phyloP scores from a whole-genome alignment of 176 grass and related monocot genomes.

The Aegilops bicornis region DNA sequence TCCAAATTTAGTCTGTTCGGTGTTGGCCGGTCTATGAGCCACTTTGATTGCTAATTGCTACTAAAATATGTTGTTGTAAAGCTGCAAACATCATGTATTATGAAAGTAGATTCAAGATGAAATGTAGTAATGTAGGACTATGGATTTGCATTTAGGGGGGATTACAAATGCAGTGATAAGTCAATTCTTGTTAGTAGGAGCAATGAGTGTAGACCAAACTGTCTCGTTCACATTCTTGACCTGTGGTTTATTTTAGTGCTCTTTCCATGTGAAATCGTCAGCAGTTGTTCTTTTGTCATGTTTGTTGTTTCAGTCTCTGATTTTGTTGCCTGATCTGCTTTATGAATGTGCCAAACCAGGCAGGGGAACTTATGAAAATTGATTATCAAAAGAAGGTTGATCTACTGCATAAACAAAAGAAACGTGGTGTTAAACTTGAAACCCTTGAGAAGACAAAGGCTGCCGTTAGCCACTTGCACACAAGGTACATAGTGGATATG shows the following conservation, averaged over 20 bases:
- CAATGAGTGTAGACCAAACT: constrained; percentile 17
- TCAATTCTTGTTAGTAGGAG: background rate
- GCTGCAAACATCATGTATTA: constrained; percentile 6
- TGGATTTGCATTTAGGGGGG: background rate
- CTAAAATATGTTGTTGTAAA: background rate
- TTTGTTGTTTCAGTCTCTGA: background rate
- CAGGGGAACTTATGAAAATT: constrained; percentile 93
- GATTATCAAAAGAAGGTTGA: constrained; percentile 95
- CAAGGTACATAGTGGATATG: constrained; percentile 94
- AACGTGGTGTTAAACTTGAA: constrained; percentile 68
- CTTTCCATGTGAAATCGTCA: background rate
- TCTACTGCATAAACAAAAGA: constrained; percentile 91
- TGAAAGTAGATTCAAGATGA: background rate
- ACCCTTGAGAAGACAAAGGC: constrained; percentile 90
- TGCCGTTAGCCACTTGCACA: constrained; percentile 94
- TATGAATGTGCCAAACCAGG: constrained; percentile 46
- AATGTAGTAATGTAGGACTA: background rate
- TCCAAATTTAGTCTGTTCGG: background rate
- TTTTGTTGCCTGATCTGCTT: constrained; percentile 28
- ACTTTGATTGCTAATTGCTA: background rate
- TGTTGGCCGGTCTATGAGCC: background rate
- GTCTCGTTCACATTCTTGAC: background rate
- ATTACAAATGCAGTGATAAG: constrained; percentile 5
- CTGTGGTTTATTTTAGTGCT: background rate
- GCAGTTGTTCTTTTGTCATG: background rate